A percentile compares a stretch with the other conserved stretches of the same genome.
These are phyloP conservation scores for Phalaenopsis aphrodite DNA, from an alignment of 106 monocot genomes.

Conservation along the genomic window DNA sequence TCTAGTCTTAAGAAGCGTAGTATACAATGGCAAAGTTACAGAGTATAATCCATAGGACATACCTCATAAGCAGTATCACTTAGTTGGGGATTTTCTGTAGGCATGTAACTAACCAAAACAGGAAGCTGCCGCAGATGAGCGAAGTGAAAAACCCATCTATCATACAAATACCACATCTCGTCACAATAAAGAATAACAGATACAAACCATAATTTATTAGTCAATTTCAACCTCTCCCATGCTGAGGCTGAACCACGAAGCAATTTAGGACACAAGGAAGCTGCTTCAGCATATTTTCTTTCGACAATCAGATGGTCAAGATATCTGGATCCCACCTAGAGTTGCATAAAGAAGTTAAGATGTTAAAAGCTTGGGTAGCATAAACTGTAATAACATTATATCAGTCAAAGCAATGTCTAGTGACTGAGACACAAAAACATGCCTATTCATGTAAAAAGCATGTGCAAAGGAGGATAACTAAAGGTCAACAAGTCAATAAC, in stretches of 20 bases:
- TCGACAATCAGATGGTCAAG: constrained; percentile 92
- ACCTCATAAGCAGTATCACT: constrained; percentile 98
- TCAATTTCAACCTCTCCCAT: constrained; percentile 68
- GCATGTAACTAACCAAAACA: constrained; percentile 93
- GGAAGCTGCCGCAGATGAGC: constrained; percentile 93
- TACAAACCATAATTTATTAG: neutral
- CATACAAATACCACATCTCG: constrained; percentile 11
- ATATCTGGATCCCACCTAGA: constrained; percentile 91
- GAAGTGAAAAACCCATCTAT: constrained; percentile 98
- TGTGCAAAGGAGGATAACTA: neutral
- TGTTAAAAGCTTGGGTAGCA: neutral
- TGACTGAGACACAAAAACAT: neutral
- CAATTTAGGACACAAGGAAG: constrained; percentile 87
- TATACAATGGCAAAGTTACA: neutral
- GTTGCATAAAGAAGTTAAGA: neutral
- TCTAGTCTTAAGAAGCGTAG: neutral
- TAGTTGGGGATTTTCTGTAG: constrained; percentile 75
- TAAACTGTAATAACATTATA: neutral
- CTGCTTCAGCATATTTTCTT: constrained; percentile 96
- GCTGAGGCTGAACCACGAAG: constrained; percentile 86
- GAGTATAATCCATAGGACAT: neutral
- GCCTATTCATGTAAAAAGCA: neutral
- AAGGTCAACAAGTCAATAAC: neutral
- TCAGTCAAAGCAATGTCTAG: neutral
- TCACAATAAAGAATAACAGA: constrained; percentile 4